phyloP scores from a whole-genome alignment of 345 rosid genomes.

The Noccaea caerulescens region DNA sequence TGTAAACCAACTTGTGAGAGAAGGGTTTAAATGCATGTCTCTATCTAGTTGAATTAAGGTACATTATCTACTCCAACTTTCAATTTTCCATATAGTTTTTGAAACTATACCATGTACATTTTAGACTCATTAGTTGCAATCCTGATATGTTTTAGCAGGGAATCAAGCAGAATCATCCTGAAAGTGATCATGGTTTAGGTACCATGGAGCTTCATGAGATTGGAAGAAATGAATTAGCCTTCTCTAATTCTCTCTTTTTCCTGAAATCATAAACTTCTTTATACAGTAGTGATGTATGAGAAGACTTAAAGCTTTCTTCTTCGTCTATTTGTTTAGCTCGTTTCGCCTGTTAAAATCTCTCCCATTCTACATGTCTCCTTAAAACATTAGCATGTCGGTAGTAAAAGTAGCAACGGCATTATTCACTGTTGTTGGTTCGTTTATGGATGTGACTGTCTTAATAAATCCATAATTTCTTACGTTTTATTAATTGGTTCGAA shows the following conservation, averaged over 20 bases:
- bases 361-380: slow-evolving; percentile 14
- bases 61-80: slow-evolving; percentile 27
- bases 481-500: background rate
- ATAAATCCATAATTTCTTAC: background rate
- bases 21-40: slow-evolving; percentile 62
- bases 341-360: slow-evolving; percentile 32
- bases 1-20: slow-evolving; percentile 54
- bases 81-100: background rate
- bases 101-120: background rate
- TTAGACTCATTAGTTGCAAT: background rate
- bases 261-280: slow-evolving; percentile 23
- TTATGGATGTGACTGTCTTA: slow-evolving; percentile 1
- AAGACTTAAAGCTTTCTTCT: slow-evolving; percentile 28
- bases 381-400: slow-evolving; percentile 32
- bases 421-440: slow-evolving; percentile 18
- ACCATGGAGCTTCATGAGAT: slow-evolving; percentile 37
- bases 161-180: slow-evolving; percentile 17
- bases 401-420: slow-evolving; percentile 18
- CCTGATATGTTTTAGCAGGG: slow-evolving; percentile 25
- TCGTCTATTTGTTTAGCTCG: slow-evolving; percentile 20
- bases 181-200: slow-evolving; percentile 45
- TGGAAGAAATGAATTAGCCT: slow-evolving; percentile 31
- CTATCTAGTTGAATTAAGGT: slow-evolving; percentile 50
- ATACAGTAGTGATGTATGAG: slow-evolving; percentile 34
- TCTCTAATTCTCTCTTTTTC: slow-evolving; percentile 6